Evolutionary conservation across 1,284 basidiomycete genomes (phyloP).

Genomic region (Tylopilus sp.): DNA sequence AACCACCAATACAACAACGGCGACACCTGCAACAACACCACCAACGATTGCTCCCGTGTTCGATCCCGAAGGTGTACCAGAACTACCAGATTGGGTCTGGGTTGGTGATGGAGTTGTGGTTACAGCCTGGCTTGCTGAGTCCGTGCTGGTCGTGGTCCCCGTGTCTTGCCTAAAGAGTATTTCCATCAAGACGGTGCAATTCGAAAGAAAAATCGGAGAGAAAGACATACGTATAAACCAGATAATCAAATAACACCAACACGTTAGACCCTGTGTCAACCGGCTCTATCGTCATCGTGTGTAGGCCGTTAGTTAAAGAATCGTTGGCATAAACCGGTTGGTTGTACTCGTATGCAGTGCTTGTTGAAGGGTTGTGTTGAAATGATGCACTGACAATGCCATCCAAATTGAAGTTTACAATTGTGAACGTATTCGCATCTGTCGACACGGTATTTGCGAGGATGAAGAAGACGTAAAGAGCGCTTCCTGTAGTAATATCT

Average conservation of each 20-base stretch:
- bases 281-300: constrained; percentile 22
- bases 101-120: too few species aligned
- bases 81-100: too few species aligned
- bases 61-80: too few species aligned
- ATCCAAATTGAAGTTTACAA: constrained; percentile 24
- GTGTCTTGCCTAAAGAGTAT: constrained; percentile 10
- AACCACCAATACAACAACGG: not conserved
- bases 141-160: too few species aligned
- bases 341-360: constrained; percentile 25
- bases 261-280: not conserved
- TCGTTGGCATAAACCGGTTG: constrained; percentile 25
- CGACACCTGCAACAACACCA: not conserved
- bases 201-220: not conserved
- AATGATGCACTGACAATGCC: not conserved
- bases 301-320: constrained; percentile 13
- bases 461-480: constrained; percentile 34
- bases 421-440: constrained; percentile 2
- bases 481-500: constrained; percentile 19
- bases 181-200: not conserved
- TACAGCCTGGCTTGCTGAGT: too few species aligned
- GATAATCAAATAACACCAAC: constrained; percentile 13
- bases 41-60: not conserved
- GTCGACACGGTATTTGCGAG: constrained; percentile 5
- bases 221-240: constrained; percentile 12
- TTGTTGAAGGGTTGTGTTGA: not conserved